These are phyloP conservation scores for Trichoderma atroviride DNA, from an alignment of 2,329 filamentous ascomycete genomes.

Conservation along the genomic window DNA sequence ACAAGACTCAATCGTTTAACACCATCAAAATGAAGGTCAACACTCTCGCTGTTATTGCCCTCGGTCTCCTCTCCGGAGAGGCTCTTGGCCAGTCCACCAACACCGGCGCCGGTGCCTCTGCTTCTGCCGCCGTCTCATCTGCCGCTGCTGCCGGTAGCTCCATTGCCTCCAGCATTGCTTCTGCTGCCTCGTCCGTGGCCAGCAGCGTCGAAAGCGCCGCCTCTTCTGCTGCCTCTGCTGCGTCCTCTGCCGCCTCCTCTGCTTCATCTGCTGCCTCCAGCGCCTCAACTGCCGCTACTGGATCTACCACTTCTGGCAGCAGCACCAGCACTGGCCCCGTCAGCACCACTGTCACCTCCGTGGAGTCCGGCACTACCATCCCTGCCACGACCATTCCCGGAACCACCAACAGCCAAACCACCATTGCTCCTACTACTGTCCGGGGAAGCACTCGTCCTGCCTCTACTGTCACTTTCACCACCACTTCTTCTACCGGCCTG, in stretches of 20 bases:
- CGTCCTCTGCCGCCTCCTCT: background rate
- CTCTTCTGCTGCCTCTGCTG: background rate
- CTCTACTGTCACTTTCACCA: constrained; percentile 3
- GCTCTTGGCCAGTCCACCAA: constrained; percentile 9
- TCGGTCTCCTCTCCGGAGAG: constrained; percentile 25
- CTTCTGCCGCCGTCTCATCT: constrained; percentile 6
- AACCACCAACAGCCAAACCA: constrained; percentile 22
- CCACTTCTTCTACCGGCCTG: constrained; percentile 13
- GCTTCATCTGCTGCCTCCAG: too few species aligned
- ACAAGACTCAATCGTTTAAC: constrained; percentile 17
- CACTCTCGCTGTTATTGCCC: constrained; percentile 18
- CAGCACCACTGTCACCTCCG: constrained; percentile 18
- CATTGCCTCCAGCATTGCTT: constrained; percentile 4
- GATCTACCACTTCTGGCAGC: background rate
- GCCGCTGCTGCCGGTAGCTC: background rate
- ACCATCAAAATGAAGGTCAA: constrained; percentile 19
- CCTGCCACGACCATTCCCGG: constrained; percentile 7
- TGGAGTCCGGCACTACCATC: constrained; percentile 14
- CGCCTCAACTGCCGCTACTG: background rate
- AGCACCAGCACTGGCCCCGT: background rate
- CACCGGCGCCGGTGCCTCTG: background rate
- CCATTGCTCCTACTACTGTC: background rate
- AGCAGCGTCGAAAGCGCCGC: constrained; percentile 16
- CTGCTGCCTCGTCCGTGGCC: constrained; percentile 4
- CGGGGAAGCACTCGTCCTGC: background rate